These are phyloP conservation scores for Hydnomerulius pinastri DNA, from an alignment of 768 basidiomycete genomes.

Conservation along the genomic window DNA sequence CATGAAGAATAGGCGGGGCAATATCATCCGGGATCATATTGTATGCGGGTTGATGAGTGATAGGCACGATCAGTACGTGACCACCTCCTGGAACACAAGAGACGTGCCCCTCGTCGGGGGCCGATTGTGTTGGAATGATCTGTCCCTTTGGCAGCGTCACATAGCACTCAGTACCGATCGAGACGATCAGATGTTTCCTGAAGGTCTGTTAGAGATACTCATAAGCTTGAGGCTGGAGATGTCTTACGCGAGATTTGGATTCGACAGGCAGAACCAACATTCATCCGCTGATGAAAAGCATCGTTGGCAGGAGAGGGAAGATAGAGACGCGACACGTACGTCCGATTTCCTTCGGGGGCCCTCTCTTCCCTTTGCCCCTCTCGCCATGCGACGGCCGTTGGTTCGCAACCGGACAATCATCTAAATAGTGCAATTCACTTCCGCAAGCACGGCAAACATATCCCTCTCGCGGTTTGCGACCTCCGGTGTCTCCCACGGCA, in stretches of 20 bases:
- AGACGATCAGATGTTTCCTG: conserved; percentile 94
- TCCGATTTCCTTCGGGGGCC: conserved; percentile 74
- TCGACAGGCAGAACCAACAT: conserved; percentile 98
- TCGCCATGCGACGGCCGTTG: conserved; percentile 39
- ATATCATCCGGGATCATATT: conserved; percentile 80
- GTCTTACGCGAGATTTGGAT: conserved; percentile 83
- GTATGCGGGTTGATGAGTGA: conserved; percentile 91
- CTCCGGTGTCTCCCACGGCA: conserved; percentile 79
- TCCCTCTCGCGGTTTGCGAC: conserved; percentile 77
- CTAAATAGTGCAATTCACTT: conserved; percentile 80
- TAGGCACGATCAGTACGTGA: conserved; percentile 91
- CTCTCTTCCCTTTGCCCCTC: conserved; percentile 42
- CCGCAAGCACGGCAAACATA: conserved; percentile 94
- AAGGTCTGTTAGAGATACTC: conserved; percentile 5
- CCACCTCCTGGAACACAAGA: conserved; percentile 86
- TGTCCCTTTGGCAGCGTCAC: conserved; percentile 96
- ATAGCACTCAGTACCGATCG: conserved; percentile 93
- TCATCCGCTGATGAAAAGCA: conserved; percentile 64
- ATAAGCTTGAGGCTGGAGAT: neutral
- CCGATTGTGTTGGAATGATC: conserved; percentile 77
- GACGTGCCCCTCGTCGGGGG: conserved; percentile 40
- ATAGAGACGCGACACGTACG: conserved; percentile 54
- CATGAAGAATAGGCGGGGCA: conserved; percentile 70
- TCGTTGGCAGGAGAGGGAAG: conserved; percentile 1
- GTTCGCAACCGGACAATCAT: conserved; percentile 80